A percentile compares a stretch with the other conserved stretches of the same genome.
Conservation (phyloP, 2,329 filamentous ascomycete species). For the Colletotrichum euphorbiae region DNA sequence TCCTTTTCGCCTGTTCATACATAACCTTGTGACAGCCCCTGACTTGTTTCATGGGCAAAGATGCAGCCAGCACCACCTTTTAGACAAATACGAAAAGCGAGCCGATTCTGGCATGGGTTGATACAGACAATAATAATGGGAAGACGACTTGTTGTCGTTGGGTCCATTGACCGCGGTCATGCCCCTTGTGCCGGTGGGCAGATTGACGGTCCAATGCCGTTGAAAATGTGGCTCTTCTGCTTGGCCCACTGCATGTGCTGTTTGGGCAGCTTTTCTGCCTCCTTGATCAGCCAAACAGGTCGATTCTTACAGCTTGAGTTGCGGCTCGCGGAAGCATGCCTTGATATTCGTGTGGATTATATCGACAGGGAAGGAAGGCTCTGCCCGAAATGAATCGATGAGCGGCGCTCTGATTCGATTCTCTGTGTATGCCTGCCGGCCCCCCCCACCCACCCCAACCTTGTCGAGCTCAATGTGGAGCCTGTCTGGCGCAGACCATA, state of each 20-base stretch:
- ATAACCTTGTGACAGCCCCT: constrained; percentile 20
- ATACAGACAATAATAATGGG: background rate
- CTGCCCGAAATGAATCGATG: constrained; percentile 35
- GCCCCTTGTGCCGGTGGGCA: constrained; percentile 1
- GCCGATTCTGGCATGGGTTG: background rate
- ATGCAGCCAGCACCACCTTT: constrained; percentile 24
- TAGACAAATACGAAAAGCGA: constrained; percentile 30
- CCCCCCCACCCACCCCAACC: no score
- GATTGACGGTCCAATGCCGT: background rate
- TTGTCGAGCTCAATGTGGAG: constrained; percentile 2
- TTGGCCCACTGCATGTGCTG: background rate
- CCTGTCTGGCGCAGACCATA: background rate
- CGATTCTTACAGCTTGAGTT: background rate
- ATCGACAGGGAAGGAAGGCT: constrained; percentile 21
- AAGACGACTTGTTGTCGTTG: background rate
- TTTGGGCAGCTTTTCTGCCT: constrained; percentile 13
- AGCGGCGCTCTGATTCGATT: background rate
- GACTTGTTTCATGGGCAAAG: constrained; percentile 26
- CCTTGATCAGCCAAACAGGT: background rate
- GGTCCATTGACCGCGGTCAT: background rate
- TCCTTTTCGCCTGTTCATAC: background rate
- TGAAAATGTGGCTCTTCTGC: background rate
- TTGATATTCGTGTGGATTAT: constrained; percentile 30
- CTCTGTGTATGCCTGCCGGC: background rate
- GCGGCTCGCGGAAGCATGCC: constrained; percentile 25